phyloP scores from a whole-genome alignment of 2,329 filamentous ascomycete genomes.

The Ascomycota sp. region DNA sequence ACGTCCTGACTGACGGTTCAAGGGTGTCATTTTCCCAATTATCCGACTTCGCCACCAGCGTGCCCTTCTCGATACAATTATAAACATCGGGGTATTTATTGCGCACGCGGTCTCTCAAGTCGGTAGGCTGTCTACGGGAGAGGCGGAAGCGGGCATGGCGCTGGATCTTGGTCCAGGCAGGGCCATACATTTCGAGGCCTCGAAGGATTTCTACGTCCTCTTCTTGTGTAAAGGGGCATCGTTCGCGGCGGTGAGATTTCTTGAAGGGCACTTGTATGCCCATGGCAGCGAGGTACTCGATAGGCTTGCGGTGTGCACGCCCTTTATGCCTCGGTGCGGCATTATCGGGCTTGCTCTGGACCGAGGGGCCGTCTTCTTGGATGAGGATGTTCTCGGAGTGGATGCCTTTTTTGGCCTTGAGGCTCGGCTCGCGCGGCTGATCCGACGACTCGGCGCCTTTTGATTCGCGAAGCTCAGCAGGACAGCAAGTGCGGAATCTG shows the following conservation, averaged over 20 bases:
- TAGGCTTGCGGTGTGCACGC: slow-evolving; percentile 32
- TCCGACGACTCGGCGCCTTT: slow-evolving; percentile 7
- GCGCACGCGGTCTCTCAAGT: slow-evolving; percentile 39
- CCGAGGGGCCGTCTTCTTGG: slow-evolving; percentile 15
- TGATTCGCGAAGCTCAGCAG: slow-evolving; percentile 30
- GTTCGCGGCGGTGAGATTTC: slow-evolving; percentile 37
- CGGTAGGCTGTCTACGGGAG: slow-evolving; percentile 38
- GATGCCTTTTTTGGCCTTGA: slow-evolving; percentile 25
- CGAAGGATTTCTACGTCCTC: slow-evolving; percentile 42
- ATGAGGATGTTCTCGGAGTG: slow-evolving; percentile 37
- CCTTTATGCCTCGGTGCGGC: slow-evolving; percentile 24
- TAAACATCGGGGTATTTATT: slow-evolving; percentile 44
- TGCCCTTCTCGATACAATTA: slow-evolving; percentile 32
- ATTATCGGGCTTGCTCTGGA: slow-evolving; percentile 12
- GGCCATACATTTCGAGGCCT: slow-evolving; percentile 38
- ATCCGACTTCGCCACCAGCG: slow-evolving; percentile 23
- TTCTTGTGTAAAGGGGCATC: slow-evolving; percentile 39
- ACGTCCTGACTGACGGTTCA: slow-evolving; percentile 30
- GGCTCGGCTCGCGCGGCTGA: slow-evolving; percentile 9
- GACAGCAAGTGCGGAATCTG: slow-evolving; percentile 45
- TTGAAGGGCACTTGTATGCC: slow-evolving; percentile 43
- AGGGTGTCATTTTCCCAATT: slow-evolving; percentile 20
- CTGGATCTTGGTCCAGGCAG: slow-evolving; percentile 46
- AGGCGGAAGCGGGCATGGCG: slow-evolving; percentile 36
- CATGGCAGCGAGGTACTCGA: slow-evolving; percentile 33